These are phyloP conservation scores for Boeremia lycopersici DNA, from an alignment of 2,329 filamentous ascomycete species.

Conservation along the genomic window DNA sequence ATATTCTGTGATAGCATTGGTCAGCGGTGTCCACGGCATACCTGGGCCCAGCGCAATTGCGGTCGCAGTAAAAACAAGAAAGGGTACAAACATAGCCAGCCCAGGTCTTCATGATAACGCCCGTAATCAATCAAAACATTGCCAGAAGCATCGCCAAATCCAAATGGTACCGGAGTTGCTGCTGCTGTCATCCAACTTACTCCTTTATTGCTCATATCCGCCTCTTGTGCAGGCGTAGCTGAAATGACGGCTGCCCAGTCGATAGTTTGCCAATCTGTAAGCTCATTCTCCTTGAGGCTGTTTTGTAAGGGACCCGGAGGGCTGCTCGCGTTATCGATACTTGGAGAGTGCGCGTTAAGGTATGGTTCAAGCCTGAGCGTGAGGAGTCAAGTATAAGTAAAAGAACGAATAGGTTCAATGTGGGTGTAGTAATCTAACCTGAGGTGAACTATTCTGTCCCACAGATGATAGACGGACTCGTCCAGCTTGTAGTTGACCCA, in stretches of 20 bases:
- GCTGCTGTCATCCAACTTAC: conserved; percentile 11
- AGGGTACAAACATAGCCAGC: conserved; percentile 15
- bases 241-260: conserved; percentile 31
- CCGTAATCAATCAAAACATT: conserved; percentile 1
- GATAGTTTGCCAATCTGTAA: conserved; percentile 40
- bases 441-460: conserved; percentile 39
- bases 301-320: conserved; percentile 39
- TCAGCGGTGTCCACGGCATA: background rate
- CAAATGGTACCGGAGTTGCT: background rate
- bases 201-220: background rate
- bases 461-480: conserved; percentile 37
- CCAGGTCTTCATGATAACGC: background rate
- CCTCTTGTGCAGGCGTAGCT: conserved; percentile 2
- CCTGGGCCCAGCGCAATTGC: background rate
- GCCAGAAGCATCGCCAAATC: conserved; percentile 6
- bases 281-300: conserved; percentile 35
- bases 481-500: conserved; percentile 48
- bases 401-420: conserved; percentile 31
- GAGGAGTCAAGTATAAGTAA: conserved; percentile 41
- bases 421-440: conserved; percentile 43
- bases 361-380: conserved; percentile 38
- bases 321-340: conserved; percentile 23
- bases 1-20: background rate
- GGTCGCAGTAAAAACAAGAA: conserved; percentile 6
- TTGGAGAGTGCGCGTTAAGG: conserved; percentile 23